Conservation (phyloP, 148 eudicot genomes). For the Persicaria maculosa region DNA sequence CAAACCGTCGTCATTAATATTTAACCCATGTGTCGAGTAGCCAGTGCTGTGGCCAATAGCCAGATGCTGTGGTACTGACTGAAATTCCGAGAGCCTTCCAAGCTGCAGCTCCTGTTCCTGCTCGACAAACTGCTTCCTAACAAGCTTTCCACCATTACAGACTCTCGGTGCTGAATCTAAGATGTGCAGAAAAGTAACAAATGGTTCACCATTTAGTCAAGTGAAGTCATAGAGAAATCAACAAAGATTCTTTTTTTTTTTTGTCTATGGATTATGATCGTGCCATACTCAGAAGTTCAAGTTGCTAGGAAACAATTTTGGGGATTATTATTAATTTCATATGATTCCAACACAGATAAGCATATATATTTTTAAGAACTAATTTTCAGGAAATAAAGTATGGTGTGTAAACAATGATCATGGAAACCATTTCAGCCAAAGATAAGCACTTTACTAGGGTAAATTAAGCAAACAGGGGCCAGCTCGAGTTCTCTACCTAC, state of each 20-base stretch:
- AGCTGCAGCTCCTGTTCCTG: not conserved
- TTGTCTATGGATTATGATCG: not conserved
- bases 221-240: not conserved
- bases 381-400: not conserved
- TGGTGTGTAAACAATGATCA: slow-evolving; percentile 1
- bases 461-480: not conserved
- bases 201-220: not conserved
- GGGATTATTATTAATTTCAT: not conserved
- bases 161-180: not conserved
- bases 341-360: not conserved
- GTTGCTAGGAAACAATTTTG: not conserved
- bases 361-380: not conserved
- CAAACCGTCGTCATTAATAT: slow-evolving; percentile 8
- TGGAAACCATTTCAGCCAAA: not conserved
- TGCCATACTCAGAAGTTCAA: not conserved
- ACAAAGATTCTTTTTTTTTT: not conserved
- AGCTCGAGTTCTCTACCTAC: slow-evolving; percentile 5
- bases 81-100: slow-evolving; percentile 28
- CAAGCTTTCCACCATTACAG: not conserved
- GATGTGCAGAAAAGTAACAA: not conserved
- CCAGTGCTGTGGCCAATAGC: not conserved
- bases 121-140: slow-evolving; percentile 7
- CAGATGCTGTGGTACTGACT: slow-evolving; percentile 21
- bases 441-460: not conserved
- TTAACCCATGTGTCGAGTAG: not conserved